Base-by-base conservation (phyloP, 108 stramenopile genomes). In the Pinguiococcus pyrenoidosus region DNA sequence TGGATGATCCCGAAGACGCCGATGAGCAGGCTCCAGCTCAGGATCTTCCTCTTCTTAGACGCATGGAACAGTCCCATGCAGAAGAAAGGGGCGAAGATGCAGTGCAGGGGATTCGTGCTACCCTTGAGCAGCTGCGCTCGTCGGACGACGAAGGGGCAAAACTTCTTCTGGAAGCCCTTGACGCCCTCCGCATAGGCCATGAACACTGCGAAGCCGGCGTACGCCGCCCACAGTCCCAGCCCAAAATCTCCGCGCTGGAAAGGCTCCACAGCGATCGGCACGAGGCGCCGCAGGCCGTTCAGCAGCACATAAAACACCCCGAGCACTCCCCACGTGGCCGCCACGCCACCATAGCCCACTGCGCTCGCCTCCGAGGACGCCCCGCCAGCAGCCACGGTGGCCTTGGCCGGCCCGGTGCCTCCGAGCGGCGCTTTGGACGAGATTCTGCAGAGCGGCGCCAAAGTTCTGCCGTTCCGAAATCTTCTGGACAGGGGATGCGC, bases 131-230 rank as follows among this genome's bases (percentile, higher is more conserved):
- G 80, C 34, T 83, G 75, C 27, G 85, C 81, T 35, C 92, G 82
- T 37, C 81, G 69, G 12, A 94, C 92, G 16, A 90, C 88, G 32
- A 94, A 76, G 5, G 92, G 92, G 17, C 79, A 77, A 48, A 94
- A 89, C 57, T 94, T 94, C 21, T 59, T 51, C 64, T 94, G 88
- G 72, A 94, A 94, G 26, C 82, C 92, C 66, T 88, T 90, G 77
- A 89, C 87, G 28, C 92, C 92, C 67, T 94, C 92, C 27, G 75
- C 84, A 55, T 94, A 90, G 26, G 87, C 85, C 61, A 71, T 72
- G 44, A 46, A 10, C 29, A 28, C 28, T 5, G 37, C 25, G 14
- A 69, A 64, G 1, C 27, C 35, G 3, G 36, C 64, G 68, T 54
- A 69, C 24, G 33, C 47, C 0, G 51, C 56, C 68, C 64, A 62